These are phyloP conservation scores for Quercus robur DNA, from an alignment of 306 rosid species.

Conservation along the genomic window DNA sequence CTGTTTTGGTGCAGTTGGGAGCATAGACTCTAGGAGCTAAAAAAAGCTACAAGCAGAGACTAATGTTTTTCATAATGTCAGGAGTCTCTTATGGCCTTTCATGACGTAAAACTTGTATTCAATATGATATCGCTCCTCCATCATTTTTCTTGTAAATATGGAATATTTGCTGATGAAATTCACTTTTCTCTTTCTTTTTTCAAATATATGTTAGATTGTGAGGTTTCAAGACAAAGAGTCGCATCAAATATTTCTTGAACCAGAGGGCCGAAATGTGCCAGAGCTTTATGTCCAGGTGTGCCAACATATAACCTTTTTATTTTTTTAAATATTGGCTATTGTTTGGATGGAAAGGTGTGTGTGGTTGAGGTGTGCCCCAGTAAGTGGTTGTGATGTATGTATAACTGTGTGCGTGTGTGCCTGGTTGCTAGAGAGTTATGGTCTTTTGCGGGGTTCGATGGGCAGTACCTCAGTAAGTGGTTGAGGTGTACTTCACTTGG, in stretches of 20 bases:
- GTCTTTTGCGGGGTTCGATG: no score
- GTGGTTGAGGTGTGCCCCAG: no score
- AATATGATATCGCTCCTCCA: neutral
- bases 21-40: neutral
- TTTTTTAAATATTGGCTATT: neutral
- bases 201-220: slow-evolving; percentile 53
- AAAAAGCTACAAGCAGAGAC: neutral
- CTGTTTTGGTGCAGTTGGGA: neutral
- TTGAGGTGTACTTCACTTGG: no score
- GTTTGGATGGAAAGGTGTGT: neutral
- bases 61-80: neutral
- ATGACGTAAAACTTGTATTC: neutral
- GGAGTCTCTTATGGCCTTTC: neutral
- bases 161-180: slow-evolving; percentile 10
- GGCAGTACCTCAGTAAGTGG: no score
- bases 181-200: neutral
- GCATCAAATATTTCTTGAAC: slow-evolving; percentile 97
- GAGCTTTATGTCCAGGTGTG: slow-evolving; percentile 95
- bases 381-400: neutral
- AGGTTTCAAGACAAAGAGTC: slow-evolving; percentile 93
- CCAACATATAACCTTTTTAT: neutral
- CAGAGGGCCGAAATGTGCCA: slow-evolving; percentile 91
- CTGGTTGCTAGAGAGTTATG: no score
- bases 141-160: slow-evolving; percentile 7
- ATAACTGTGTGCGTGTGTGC: neutral